These are phyloP conservation scores for Verticillium tricorpus DNA, from an alignment of 2,329 filamentous ascomycete species.

Conservation along the genomic window DNA sequence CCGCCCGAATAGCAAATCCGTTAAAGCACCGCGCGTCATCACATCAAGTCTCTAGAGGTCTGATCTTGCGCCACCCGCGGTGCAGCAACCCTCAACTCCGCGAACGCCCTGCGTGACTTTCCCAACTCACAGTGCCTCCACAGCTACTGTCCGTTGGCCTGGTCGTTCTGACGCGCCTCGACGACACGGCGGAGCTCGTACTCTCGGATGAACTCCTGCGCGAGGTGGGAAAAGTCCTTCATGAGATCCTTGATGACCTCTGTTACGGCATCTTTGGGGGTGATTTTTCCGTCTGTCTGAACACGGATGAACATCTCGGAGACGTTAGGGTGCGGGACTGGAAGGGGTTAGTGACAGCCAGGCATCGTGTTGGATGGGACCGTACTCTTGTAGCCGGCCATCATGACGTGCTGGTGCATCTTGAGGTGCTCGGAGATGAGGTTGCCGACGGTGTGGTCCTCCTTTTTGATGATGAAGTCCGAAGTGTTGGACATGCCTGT, in stretches of 20 bases:
- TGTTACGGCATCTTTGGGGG: slow-evolving; percentile 84
- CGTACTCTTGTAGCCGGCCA: slow-evolving; percentile 87
- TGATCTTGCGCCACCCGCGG: background rate
- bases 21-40: background rate
- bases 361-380: background rate
- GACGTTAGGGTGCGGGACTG: slow-evolving; percentile 56
- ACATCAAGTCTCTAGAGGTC: background rate
- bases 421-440: slow-evolving; percentile 82
- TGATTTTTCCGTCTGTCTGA: slow-evolving; percentile 84
- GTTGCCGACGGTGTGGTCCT: slow-evolving; percentile 94
- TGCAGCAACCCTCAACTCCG: background rate
- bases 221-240: slow-evolving; percentile 71
- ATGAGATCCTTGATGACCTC: slow-evolving; percentile 79
- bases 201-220: slow-evolving; percentile 87
- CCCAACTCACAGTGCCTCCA: background rate
- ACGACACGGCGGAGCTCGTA: slow-evolving; percentile 86
- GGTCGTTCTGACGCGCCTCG: slow-evolving; percentile 45
- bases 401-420: slow-evolving; percentile 76
- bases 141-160: slow-evolving; percentile 18
- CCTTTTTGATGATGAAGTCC: slow-evolving; percentile 92
- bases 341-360: slow-evolving; percentile 10
- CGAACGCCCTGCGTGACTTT: background rate
- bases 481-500: slow-evolving; percentile 89
- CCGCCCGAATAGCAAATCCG: background rate
- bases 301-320: slow-evolving; percentile 68